Percentiles rank a stretch among this genome's conserved stretches.
Conservation (phyloP, 2,329 filamentous ascomycete species). For the Knoxdaviesia capensis region DNA sequence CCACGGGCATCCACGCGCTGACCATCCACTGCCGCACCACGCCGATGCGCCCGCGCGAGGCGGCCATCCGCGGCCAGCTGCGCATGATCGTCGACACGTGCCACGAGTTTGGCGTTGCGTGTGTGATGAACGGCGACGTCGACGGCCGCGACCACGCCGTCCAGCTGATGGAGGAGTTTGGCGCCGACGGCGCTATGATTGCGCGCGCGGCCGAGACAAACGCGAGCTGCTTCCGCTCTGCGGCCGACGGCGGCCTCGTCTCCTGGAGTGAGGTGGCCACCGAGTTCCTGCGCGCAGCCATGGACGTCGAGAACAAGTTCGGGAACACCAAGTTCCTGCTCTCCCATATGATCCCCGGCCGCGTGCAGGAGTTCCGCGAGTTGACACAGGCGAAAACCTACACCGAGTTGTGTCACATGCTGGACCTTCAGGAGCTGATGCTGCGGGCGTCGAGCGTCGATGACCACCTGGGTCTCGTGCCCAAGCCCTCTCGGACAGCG, state of each 20-base stretch:
- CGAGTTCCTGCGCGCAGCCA: slow-evolving; percentile 49
- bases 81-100: slow-evolving; percentile 69
- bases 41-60: slow-evolving; percentile 80
- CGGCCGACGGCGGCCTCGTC: slow-evolving; percentile 47
- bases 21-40: slow-evolving; percentile 94
- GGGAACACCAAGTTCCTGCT: slow-evolving; percentile 89
- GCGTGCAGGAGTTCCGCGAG: slow-evolving; percentile 23
- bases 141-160: slow-evolving; percentile 51
- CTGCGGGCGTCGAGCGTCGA: slow-evolving; percentile 46
- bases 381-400: slow-evolving; percentile 53
- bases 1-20: slow-evolving; percentile 77
- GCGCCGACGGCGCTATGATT: slow-evolving; percentile 94
- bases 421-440: slow-evolving; percentile 43
- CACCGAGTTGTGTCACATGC: slow-evolving; percentile 39
- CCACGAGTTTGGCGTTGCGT: slow-evolving; percentile 68
- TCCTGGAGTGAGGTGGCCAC: slow-evolving; percentile 61
- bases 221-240: slow-evolving; percentile 61
- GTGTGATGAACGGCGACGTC: slow-evolving; percentile 91
- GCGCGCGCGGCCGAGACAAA: slow-evolving; percentile 85
- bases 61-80: slow-evolving; percentile 70
- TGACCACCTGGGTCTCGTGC: slow-evolving; percentile 35
- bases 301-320: slow-evolving; percentile 70
- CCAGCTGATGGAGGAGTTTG: slow-evolving; percentile 53
- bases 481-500: slow-evolving; percentile 18
- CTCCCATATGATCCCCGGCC: slow-evolving; percentile 69